Conservation (phyloP, 352 stramenopile species). For the Halophytophthora polymorphica region DNA sequence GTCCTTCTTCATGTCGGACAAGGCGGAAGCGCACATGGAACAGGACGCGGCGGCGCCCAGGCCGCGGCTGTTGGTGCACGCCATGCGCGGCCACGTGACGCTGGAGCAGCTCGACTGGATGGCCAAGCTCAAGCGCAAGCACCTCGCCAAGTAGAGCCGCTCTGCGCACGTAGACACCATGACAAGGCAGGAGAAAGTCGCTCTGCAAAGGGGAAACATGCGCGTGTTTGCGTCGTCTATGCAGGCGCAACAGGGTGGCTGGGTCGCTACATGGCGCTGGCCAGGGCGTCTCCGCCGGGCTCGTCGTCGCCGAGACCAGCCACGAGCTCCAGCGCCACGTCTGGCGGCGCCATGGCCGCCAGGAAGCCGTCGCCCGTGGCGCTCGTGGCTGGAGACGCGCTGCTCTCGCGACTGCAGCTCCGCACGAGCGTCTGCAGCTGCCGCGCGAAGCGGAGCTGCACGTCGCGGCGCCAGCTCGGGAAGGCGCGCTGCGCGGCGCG, state of each 20-base stretch:
- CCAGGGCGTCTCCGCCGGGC: too few species aligned
- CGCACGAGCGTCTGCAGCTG: background rate
- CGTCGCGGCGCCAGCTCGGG: background rate
- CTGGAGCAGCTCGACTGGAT: constrained; percentile 77
- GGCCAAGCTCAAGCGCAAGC: constrained; percentile 76
- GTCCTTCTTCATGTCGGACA: constrained; percentile 71
- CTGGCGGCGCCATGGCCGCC: too few species aligned
- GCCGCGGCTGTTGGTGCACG: constrained; percentile 47
- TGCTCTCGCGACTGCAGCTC: background rate
- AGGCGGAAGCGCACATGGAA: constrained; percentile 6
- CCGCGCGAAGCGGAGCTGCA: background rate
- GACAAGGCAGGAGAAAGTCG: background rate
- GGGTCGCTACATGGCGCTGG: too few species aligned
- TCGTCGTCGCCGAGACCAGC: too few species aligned
- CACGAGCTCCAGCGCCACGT: too few species aligned
- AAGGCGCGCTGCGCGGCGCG: background rate
- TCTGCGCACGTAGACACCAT: background rate
- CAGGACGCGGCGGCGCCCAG: constrained; percentile 3
- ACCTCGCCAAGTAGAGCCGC: constrained; percentile 35
- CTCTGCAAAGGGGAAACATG: too few species aligned
- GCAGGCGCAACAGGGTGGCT: too few species aligned
- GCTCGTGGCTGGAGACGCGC: background rate
- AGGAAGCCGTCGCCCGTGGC: too few species aligned
- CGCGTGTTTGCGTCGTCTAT: too few species aligned
- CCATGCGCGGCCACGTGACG: constrained; percentile 33